phyloP scores from a whole-genome alignment of 208 protist genomes.

The Naegleria fowleri region DNA sequence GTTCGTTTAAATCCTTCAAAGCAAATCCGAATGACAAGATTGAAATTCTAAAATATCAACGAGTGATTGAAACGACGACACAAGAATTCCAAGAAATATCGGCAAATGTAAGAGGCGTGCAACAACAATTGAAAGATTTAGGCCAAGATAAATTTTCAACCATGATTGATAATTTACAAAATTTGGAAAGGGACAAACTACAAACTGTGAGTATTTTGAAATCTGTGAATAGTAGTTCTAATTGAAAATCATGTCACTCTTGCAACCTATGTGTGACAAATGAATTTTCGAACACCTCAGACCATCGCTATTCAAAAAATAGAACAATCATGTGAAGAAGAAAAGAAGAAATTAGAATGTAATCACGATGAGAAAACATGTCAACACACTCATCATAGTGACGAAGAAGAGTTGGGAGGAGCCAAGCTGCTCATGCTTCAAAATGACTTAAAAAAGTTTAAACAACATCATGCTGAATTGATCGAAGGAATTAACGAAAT shows the following conservation, averaged over 20 bases:
- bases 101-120: background rate
- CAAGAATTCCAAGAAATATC: background rate
- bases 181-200: background rate
- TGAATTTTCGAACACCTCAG: background rate
- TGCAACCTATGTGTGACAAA: too few species aligned
- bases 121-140: background rate
- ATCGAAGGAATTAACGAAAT: background rate
- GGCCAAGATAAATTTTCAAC: background rate
- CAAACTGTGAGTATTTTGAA: background rate
- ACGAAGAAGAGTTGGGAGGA: background rate
- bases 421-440: background rate
- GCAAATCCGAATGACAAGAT: background rate
- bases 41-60: background rate
- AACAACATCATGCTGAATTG: background rate
- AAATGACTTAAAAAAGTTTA: background rate
- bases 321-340: background rate
- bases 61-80: background rate
- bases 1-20: background rate
- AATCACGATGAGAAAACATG: background rate
- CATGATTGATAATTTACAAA: background rate
- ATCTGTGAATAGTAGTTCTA: too few species aligned
- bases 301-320: background rate
- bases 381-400: background rate
- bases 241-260: too few species aligned
- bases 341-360: background rate